Conservation (phyloP, 345 rosid genomes). For the Eutrema heterophyllum region DNA sequence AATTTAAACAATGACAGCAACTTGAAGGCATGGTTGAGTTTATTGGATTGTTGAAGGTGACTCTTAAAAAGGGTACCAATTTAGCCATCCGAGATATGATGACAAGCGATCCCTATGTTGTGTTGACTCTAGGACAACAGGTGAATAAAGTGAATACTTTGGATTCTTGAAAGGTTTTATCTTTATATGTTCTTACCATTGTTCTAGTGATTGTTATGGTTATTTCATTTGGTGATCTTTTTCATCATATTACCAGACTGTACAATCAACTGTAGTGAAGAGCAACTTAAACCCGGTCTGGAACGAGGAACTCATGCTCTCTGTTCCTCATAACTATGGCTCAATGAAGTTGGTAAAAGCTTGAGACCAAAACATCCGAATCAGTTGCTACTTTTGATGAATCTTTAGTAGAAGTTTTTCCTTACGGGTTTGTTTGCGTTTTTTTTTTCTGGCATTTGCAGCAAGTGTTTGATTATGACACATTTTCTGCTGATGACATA, state of each 20-base stretch:
- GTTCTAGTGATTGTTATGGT: not conserved
- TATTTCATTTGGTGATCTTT: not conserved
- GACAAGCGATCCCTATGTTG: conserved; percentile 93
- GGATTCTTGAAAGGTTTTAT: not conserved
- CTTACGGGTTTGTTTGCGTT: not conserved
- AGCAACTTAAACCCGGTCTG: conserved; percentile 81
- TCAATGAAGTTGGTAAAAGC: conserved; percentile 53
- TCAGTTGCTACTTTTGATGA: not conserved
- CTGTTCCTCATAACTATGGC: conserved; percentile 60
- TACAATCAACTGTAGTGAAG: conserved; percentile 43
- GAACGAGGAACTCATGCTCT: conserved; percentile 79
- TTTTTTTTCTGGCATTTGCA: conserved; percentile 29
- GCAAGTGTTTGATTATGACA: conserved; percentile 84
- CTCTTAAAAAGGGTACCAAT: conserved; percentile 61
- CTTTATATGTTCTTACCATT: not conserved
- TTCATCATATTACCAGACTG: conserved; percentile 40
- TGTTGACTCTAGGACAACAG: conserved; percentile 78
- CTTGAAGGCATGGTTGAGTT: conserved; percentile 76
- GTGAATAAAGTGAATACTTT: conserved; percentile 31
- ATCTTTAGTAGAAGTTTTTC: not conserved
- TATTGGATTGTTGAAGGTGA: conserved; percentile 81
- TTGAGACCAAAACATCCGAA: not conserved
- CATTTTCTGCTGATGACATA: conserved; percentile 94
- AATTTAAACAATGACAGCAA: conserved; percentile 38
- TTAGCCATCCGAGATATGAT: conserved; percentile 89